A percentile compares a stretch with the other conserved stretches of the same genome.
Evolutionary conservation across 2,329 filamentous ascomycete species (phyloP).

Genomic region (Sclerotinia nivalis): DNA sequence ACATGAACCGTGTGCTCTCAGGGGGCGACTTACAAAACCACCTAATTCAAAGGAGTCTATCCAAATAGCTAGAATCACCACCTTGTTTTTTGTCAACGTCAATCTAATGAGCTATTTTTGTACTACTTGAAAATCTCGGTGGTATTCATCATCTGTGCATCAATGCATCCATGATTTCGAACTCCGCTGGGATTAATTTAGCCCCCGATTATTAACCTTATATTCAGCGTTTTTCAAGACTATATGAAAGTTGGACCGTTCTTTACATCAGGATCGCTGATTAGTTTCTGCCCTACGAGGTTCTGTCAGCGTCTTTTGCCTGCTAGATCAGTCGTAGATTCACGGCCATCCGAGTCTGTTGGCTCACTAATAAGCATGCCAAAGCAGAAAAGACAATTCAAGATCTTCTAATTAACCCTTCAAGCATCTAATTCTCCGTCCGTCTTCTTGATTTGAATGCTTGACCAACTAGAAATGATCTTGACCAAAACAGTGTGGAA

Average conservation of each 20-base stretch:
- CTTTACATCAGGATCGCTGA: neutral
- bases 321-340: neutral
- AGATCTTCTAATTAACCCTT: too few species aligned
- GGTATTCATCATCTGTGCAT: neutral
- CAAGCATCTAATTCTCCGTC: neutral
- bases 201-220: neutral
- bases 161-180: neutral
- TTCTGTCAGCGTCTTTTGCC: neutral
- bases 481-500: neutral
- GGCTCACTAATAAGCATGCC: neutral
- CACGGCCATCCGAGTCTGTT: neutral
- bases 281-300: neutral
- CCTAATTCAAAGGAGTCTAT: neutral
- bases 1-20: neutral
- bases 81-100: neutral
- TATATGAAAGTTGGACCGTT: neutral
- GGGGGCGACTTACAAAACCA: too few species aligned
- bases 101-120: neutral
- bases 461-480: neutral
- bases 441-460: neutral
- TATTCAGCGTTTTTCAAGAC: neutral
- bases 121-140: neutral
- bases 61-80: neutral
- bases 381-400: neutral
- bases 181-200: neutral